Percentiles rank a stretch among this genome's conserved stretches.
Conservation (phyloP, 257 asterid genomes). For the Solanum pinnatisectum region DNA sequence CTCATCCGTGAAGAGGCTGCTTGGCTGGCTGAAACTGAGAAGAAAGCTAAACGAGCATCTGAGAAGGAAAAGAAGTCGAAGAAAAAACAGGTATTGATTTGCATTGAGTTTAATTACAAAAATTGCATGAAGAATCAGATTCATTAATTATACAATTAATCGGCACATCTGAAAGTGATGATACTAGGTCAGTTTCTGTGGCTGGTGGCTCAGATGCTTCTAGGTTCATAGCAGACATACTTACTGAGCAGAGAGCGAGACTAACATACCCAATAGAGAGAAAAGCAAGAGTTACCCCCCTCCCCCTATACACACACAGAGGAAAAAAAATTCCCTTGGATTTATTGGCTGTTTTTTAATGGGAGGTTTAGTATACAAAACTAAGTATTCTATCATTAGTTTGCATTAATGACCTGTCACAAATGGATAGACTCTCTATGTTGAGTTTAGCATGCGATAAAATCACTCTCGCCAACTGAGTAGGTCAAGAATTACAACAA, state of each 20-base stretch:
- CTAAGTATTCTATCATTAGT: neutral
- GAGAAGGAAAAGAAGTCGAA: slow-evolving; percentile 69
- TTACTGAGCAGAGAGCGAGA: neutral
- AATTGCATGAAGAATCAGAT: neutral
- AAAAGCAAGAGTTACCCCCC: neutral
- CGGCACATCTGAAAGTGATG: neutral
- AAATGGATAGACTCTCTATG: neutral
- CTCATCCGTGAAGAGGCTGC: slow-evolving; percentile 92
- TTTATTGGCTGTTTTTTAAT: neutral
- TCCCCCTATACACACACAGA: neutral
- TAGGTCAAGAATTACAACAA: neutral
- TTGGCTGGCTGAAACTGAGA: slow-evolving; percentile 69
- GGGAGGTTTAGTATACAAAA: neutral
- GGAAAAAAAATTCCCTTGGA: neutral
- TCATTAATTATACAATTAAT: neutral
- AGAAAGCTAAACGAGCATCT: slow-evolving; percentile 47
- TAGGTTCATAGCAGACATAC: neutral
- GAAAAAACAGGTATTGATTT: slow-evolving; percentile 46
- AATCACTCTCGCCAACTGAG: neutral
- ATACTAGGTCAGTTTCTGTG: neutral
- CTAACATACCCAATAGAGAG: neutral
- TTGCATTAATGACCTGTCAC: neutral
- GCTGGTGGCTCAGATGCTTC: neutral
- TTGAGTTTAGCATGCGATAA: neutral
- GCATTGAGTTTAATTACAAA: neutral